Evolutionary conservation across 148 eudicot species (phyloP), one percentile per base, ranked within the genome.

Genomic region (Mesembryanthemum crystallinum): DNA sequence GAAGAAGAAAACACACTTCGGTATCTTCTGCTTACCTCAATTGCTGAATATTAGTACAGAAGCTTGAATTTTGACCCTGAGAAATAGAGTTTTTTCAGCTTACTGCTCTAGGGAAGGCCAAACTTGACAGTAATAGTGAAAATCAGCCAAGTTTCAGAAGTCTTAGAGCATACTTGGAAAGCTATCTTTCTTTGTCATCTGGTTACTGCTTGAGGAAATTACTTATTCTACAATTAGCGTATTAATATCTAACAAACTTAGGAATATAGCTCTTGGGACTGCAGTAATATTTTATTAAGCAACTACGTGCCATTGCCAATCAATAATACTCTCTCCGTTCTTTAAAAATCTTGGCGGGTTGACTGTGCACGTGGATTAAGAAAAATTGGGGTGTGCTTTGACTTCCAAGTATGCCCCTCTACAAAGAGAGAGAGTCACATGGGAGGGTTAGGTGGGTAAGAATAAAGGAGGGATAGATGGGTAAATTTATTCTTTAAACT

Each of bases 241-340:
- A 45, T 15, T 24, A 32, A 4, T 43, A 67, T 67, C 71, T 42
- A 25, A 43, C 55, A 45, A 15, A 51, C 71, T 1, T 18, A 37
- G 37, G 71, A 43, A 67, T 67, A 11, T 69, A 69, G 72, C n/a
- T 25, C n/a, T 45, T 69, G 52, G 57, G 58, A 69, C 52, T 45
- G 35, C 57, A 25, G 35, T 28, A 27, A 39, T 27, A 67, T 67
- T n/a, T 45, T 45, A 8, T 8, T 11, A 45, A 13, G 12, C 49
- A 45, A 45, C 49, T 45, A 45, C 14, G 1, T 45, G 4, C 14
- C 49, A 45, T 45, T 45, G 49, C 49, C 49, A 10, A 8, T 8
- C 49, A 45, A 6, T 8, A 45, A 8, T 11, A 45, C 13, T n/a
- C n/a, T n/a, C n/a, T n/a, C n/a, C n/a, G n/a, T n/a, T n/a, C n/a